phyloP scores from a whole-genome alignment of 2,329 filamentous ascomycete species.

The Ascosphaera aggregata region DNA sequence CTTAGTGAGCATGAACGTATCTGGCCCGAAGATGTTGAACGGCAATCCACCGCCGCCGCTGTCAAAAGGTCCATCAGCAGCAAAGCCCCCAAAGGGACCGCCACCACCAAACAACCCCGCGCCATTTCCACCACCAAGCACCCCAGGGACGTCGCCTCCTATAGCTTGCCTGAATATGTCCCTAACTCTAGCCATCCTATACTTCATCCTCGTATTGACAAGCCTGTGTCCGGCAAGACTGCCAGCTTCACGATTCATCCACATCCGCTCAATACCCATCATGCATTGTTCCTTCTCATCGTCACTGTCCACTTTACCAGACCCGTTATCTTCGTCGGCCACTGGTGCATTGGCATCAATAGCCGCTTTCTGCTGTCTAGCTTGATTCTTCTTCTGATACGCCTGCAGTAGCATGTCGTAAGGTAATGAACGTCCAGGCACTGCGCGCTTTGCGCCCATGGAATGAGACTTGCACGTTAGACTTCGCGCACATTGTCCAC shows the following conservation, averaged over 20 bases:
- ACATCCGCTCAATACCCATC: conserved; percentile 28
- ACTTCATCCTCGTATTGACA: conserved; percentile 28
- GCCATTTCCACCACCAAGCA: background rate
- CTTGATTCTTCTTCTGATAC: conserved; percentile 96
- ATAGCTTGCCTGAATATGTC: conserved; percentile 38
- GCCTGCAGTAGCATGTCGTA: conserved; percentile 80
- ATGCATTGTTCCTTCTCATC: conserved; percentile 85
- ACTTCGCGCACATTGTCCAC: conserved; percentile 66
- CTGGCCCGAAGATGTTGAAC: conserved; percentile 1
- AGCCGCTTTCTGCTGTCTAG: conserved; percentile 88
- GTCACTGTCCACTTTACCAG: conserved; percentile 72
- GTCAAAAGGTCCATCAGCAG: background rate
- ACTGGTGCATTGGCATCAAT: conserved; percentile 84
- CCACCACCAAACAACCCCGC: background rate
- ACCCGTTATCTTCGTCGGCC: conserved; percentile 63
- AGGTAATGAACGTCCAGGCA: conserved; percentile 64
- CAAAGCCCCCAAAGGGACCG: background rate
- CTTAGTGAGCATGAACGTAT: background rate
- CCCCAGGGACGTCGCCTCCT: conserved; percentile 15
- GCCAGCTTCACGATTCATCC: conserved; percentile 23
- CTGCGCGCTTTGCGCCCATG: conserved; percentile 85
- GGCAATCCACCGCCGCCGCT: background rate
- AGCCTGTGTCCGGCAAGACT: conserved; percentile 35
- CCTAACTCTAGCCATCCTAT: conserved; percentile 38
- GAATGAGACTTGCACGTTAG: conserved; percentile 83